Base-by-base conservation (phyloP, 148 eudicot genomes). In the Gaultheria prostrata region DNA sequence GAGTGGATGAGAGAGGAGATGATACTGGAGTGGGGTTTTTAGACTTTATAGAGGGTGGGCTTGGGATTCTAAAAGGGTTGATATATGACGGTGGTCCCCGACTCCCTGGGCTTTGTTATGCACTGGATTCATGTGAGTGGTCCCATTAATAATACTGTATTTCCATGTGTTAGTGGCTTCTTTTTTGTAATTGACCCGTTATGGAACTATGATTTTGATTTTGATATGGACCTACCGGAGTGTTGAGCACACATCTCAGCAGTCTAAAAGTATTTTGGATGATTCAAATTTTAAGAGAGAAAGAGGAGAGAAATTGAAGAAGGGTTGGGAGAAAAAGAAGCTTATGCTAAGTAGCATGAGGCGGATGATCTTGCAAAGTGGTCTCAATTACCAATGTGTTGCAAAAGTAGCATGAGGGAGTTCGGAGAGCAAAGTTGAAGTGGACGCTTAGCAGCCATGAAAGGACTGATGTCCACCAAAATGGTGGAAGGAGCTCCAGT, bases 1-100 rank as follows among this genome's bases (percentile, higher is more conserved):
- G 74, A 57, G 17, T 71, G 45, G 76, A 61, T 39, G 67, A 80
- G 46, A 69, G 75, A 43, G 84, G 75, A 63, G 30, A 8, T 39
- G 12, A 56, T 2, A 17, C 65, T 20, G 26, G 65, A 57, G 8
- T 20, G 65, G 65, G n/a, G 65, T 20, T 28, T 67, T 67, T 39
- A 39, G 43, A 39, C 43, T 39, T 39, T 39, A 3, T 39, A 39
- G 43, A 30, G 43, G 14, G n/a, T 24, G 10, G 24, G 14, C 70
- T 14, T 61, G 1, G 70, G 30, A 63, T 63, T 63, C 10, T 14
- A 10, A 24, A 63, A n/a, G 32, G 30, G 70, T 9, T 13, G 32
- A 63, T 24, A 24, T 0, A n/a, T 39, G 43, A 24, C 30, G 70
- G 69, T 63, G 69, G 70, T 24, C 70, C 70, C 70, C 1, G 57